Conservation (phyloP, 768 basidiomycete genomes). For the Kwoniella botswanensis region DNA sequence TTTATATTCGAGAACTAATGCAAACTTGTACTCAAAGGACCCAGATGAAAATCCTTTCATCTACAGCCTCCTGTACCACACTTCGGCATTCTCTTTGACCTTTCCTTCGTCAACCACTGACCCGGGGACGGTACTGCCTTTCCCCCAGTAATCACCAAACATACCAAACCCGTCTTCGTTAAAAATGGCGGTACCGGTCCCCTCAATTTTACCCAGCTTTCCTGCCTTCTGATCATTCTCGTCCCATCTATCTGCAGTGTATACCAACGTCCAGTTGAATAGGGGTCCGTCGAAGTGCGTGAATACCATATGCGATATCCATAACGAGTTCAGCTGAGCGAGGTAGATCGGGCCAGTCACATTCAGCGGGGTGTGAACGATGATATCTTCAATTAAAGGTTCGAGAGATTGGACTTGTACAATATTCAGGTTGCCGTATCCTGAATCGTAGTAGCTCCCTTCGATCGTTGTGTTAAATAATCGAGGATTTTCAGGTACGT, state of each 20-base stretch:
- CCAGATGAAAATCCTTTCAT: too few species aligned
- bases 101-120: constrained; percentile 1
- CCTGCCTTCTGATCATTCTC: constrained; percentile 2
- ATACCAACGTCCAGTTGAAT: constrained; percentile 39
- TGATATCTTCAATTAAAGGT: neutral
- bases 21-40: too few species aligned
- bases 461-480: constrained; percentile 7
- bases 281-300: constrained; percentile 37
- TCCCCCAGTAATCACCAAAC: constrained; percentile 35
- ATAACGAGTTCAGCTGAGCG: constrained; percentile 18
- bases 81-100: constrained; percentile 13
- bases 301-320: constrained; percentile 28
- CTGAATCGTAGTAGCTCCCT: constrained; percentile 16
- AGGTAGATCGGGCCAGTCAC: constrained; percentile 24
- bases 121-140: constrained; percentile 5
- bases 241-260: constrained; percentile 3
- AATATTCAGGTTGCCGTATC: constrained; percentile 23
- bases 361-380: constrained; percentile 4
- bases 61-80: constrained; percentile 19
- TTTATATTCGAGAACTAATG: too few species aligned
- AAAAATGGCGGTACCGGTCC: constrained; percentile 27
- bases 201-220: constrained; percentile 3
- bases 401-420: constrained; percentile 14
- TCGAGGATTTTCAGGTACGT: constrained; percentile 1
- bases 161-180: constrained; percentile 30